Base-by-base conservation (phyloP, 2,329 filamentous ascomycete species). In the Pleoardoris graminearum region DNA sequence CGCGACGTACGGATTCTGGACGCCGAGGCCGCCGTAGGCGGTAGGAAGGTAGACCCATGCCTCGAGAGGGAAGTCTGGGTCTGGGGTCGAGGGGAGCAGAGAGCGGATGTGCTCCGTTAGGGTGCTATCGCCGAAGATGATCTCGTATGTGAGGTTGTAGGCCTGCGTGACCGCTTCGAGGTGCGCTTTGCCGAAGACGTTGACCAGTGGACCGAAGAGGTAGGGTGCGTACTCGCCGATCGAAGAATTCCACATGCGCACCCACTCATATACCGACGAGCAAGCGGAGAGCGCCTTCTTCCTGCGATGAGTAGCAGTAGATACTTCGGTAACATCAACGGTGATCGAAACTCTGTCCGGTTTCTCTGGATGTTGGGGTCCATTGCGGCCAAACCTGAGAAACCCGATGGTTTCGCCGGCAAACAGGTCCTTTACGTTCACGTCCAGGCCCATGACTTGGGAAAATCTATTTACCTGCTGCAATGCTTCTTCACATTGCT, bases 21-120 rank as follows among this genome's bases (percentile, higher is more conserved):
- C 55, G 32, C 67, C 65, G 17, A 71, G 57, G 16, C 67, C 68
- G 32, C 68, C 67, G 27, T 63, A 67, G 1, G 60, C 48, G 30
- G 54, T 50, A 0, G 68, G 65, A 1, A 70, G 58, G 49, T 66
- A 63, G 48, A 69, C 58, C 21, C 69, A 39, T 4, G 67, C 58
- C 29, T 71, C 68, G 7, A 68, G 43, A 3, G 51, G 23, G 33
- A 59, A 45, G 21, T 54, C 21, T 6, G 54, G 17, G 16, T 39
- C 39, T 7, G 27, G 30, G 8, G 30, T 23, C 1, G 32, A 27
- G 1, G 17, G 17, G 3, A 69, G 49, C 39, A 69, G 56, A 6
- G 19, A 19, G 30, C 35, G 61, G 27, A 68, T n/a, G 38, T 67
- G 58, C 4, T 42, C 32, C 12, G 64, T 68, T 17, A 68, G 50